Conservation (phyloP, 1,284 basidiomycete species). For the Boletus mariae region DNA sequence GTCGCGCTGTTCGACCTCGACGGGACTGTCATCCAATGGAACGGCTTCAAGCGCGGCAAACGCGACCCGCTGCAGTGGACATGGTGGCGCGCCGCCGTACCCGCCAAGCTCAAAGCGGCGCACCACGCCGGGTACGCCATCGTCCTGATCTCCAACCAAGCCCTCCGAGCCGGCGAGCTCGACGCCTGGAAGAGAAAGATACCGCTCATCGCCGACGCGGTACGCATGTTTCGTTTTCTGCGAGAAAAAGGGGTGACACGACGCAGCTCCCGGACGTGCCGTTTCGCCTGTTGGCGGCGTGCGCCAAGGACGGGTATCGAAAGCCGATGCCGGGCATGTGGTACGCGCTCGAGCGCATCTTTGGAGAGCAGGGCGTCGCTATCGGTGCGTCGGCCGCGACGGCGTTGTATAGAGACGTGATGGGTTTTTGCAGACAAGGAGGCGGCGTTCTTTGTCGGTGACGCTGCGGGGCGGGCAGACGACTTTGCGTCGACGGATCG, state of each 20-base stretch:
- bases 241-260: not conserved
- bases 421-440: constrained; percentile 51
- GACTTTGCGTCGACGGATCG: constrained; percentile 82
- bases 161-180: constrained; percentile 45
- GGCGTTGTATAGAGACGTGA: not conserved
- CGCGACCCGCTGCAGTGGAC: constrained; percentile 52
- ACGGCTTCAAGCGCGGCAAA: constrained; percentile 42
- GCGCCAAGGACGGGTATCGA: constrained; percentile 70
- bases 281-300: constrained; percentile 79
- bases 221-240: constrained; percentile 36
- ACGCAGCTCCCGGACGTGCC: constrained; percentile 58
- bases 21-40: constrained; percentile 77
- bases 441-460: constrained; percentile 79
- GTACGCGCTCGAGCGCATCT: constrained; percentile 65
- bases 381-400: constrained; percentile 55
- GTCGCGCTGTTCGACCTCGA: constrained; percentile 87
- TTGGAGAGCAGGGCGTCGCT: constrained; percentile 49
- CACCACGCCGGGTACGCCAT: constrained; percentile 69
- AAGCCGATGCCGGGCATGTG: constrained; percentile 92
- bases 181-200: constrained; percentile 77
- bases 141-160: constrained; percentile 81
- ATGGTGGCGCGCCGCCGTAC: constrained; percentile 76
- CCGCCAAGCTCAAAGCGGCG: constrained; percentile 57
- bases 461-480: constrained; percentile 76
- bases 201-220: constrained; percentile 61